These are phyloP conservation scores for Catenaria anguillulae DNA, from an alignment of 371 early-diverging fungal species.

Conservation along the genomic window DNA sequence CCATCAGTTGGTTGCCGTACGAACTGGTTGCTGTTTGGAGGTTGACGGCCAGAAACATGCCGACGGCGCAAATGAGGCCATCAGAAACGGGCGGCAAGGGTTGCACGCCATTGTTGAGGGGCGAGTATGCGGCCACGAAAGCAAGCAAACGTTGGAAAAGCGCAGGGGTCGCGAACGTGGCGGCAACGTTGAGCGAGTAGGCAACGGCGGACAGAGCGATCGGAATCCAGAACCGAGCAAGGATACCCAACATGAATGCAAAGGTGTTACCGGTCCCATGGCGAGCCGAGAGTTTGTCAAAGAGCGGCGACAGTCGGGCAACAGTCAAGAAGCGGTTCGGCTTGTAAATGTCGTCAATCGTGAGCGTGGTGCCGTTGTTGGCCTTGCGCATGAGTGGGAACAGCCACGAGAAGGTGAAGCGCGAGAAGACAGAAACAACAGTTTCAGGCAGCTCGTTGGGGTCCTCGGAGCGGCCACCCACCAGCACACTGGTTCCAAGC, in stretches of 20 bases:
- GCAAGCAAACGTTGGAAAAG: constrained; percentile 2
- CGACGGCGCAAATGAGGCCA: not conserved
- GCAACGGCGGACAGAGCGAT: too few relatives aligned
- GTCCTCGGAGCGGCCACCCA: too few relatives aligned
- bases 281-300: too few relatives aligned
- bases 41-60: not conserved
- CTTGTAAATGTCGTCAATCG: not conserved
- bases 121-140: constrained; percentile 16
- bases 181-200: too few relatives aligned
- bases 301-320: not conserved
- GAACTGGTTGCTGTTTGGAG: too few relatives aligned
- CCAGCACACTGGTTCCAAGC: too few relatives aligned
- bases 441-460: constrained; percentile 41
- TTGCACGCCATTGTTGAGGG: too few relatives aligned
- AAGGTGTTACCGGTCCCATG: too few relatives aligned
- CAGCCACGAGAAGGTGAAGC: constrained; percentile 81
- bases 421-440: constrained; percentile 65
- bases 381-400: constrained; percentile 46
- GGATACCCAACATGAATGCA: too few relatives aligned
- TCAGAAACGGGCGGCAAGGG: not conserved
- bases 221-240: too few relatives aligned
- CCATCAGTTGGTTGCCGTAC: too few relatives aligned
- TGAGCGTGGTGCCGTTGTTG: not conserved
- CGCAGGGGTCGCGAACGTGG: not conserved
- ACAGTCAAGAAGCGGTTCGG: not conserved